phyloP scores from a whole-genome alignment of 768 basidiomycete genomes.

The Pleurotus salmoneostramineus region DNA sequence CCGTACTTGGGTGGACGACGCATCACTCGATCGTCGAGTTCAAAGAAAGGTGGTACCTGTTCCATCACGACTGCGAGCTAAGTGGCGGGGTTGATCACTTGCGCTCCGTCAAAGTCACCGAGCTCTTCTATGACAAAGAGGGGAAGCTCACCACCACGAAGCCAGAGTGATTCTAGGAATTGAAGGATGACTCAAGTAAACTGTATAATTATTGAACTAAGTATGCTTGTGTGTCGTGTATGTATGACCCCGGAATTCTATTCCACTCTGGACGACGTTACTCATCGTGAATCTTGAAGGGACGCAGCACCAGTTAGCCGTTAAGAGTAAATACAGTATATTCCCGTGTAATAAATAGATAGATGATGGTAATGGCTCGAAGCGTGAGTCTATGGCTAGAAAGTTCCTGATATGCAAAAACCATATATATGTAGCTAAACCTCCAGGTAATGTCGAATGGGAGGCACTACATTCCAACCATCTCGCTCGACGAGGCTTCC shows the following conservation, averaged over 20 bases:
- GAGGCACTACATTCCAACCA: not conserved
- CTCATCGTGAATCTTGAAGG: too few species aligned
- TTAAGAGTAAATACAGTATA: not conserved
- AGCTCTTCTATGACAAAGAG: conserved; percentile 16
- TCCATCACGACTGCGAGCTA: conserved; percentile 17
- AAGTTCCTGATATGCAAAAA: not conserved
- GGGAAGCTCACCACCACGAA: conserved; percentile 6
- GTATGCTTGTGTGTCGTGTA: too few species aligned
- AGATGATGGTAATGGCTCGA: not conserved
- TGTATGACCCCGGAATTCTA: too few species aligned
- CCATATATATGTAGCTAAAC: not conserved
- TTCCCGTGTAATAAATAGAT: not conserved
- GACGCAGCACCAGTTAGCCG: not conserved
- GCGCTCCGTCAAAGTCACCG: conserved; percentile 16
- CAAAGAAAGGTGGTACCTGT: conserved; percentile 15
- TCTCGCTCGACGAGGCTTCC: not conserved
- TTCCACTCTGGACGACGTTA: too few species aligned
- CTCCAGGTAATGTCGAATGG: too few species aligned
- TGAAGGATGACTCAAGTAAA: too few species aligned
- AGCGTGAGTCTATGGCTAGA: not conserved
- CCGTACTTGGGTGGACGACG: conserved; percentile 19
- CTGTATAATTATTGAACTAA: too few species aligned
- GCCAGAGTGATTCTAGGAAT: not conserved
- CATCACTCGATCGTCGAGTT: conserved; percentile 19
- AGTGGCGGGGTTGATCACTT: conserved; percentile 17